Evolutionary conservation across 2,329 filamentous ascomycete genomes (phyloP).

Genomic region (Cordyceps cateniannulata): DNA sequence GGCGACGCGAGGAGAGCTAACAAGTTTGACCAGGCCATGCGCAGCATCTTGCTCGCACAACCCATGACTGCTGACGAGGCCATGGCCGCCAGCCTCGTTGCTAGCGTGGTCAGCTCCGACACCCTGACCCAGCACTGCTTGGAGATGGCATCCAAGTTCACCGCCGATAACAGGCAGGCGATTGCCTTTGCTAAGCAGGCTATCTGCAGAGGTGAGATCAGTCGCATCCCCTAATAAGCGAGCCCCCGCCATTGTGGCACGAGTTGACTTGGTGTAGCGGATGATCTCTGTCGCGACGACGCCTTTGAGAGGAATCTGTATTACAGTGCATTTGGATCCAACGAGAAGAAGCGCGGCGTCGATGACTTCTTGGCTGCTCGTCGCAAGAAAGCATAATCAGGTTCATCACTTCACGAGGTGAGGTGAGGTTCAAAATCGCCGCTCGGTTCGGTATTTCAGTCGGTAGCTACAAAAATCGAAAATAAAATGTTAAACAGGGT

Average conservation of each 20-base stretch:
- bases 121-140: background rate
- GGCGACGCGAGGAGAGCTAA: background rate
- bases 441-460: background rate
- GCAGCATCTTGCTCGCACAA: conserved; percentile 5
- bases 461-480: background rate
- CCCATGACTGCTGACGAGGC: conserved; percentile 7
- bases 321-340: conserved; percentile 6
- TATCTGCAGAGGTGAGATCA: conserved; percentile 7
- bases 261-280: conserved; percentile 2
- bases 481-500: background rate
- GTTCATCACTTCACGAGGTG: background rate
- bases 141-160: conserved; percentile 1
- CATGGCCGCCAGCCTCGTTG: background rate
- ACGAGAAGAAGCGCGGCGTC: conserved; percentile 3
- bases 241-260: no score
- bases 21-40: background rate
- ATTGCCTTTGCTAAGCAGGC: conserved; percentile 10
- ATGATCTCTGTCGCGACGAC: conserved; percentile 9
- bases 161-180: background rate
- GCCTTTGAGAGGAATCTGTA: conserved; percentile 8
- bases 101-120: background rate
- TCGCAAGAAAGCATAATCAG: background rate
- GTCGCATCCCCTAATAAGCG: background rate
- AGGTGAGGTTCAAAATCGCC: background rate
- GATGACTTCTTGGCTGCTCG: conserved; percentile 6